Percentiles rank a stretch among this genome's conserved stretches.
These are phyloP conservation scores for Digitaria exilis DNA, from an alignment of 202 grass and related monocot species.

Conservation along the genomic window DNA sequence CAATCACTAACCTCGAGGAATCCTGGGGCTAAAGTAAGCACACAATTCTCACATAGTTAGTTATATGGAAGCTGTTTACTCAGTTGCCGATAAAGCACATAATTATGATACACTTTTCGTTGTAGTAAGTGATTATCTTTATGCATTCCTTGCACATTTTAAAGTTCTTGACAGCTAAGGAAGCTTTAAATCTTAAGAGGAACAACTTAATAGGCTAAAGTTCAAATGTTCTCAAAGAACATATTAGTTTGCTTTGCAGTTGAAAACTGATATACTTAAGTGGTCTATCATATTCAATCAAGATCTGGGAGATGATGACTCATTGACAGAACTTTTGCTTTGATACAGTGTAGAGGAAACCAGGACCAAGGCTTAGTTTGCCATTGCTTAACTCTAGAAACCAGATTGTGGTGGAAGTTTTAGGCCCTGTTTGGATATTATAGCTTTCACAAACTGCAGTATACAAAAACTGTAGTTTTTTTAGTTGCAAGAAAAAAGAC, in stretches of 20 bases:
- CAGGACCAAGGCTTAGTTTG: not conserved
- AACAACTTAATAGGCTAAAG: not conserved
- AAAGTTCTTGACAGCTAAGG: constrained; percentile 7
- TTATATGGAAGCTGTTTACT: not conserved
- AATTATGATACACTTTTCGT: too few species aligned
- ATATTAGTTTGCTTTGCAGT: not conserved
- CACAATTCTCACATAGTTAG: not conserved
- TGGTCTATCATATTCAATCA: constrained; percentile 18
- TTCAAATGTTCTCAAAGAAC: constrained; percentile 29
- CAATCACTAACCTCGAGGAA: constrained; percentile 1
- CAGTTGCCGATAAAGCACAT: not conserved
- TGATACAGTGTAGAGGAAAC: not conserved
- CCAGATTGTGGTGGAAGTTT: not conserved
- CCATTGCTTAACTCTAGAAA: not conserved
- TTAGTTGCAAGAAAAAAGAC: too few species aligned
- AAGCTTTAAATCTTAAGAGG: not conserved
- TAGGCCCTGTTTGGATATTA: not conserved
- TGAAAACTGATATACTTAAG: not conserved
- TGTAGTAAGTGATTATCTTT: not conserved
- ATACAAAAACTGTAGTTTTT: too few species aligned
- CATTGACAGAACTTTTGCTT: not conserved
- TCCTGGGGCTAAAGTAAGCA: not conserved
- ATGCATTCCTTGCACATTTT: not conserved
- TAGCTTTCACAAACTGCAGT: too few species aligned
- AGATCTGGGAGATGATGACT: not conserved